Evolutionary conservation across 768 basidiomycete genomes (phyloP).

Genomic region (Tylopilus vinaceipallidus): DNA sequence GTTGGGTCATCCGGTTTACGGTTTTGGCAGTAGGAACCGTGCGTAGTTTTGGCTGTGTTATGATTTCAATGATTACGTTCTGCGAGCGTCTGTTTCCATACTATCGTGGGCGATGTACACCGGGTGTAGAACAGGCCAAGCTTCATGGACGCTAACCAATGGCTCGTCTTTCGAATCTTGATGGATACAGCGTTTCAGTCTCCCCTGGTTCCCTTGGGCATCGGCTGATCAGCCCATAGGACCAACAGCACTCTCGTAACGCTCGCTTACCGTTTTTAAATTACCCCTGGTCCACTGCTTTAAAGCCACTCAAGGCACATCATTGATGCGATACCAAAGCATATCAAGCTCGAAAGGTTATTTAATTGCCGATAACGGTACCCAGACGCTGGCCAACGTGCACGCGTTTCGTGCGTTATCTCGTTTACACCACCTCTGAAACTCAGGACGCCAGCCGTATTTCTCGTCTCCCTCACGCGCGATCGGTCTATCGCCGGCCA

Average conservation of each 20-base stretch:
- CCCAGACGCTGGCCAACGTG: too few relatives aligned
- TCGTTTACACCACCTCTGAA: too few relatives aligned
- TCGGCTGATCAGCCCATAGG: too few relatives aligned
- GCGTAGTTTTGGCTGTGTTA: neutral
- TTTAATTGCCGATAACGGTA: neutral
- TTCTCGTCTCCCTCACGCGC: too few relatives aligned
- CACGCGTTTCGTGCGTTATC: too few relatives aligned
- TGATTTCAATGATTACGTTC: neutral
- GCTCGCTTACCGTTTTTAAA: neutral
- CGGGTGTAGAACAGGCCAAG: neutral
- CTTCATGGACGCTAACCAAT: too few relatives aligned
- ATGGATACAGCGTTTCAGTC: neutral
- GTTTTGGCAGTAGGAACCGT: constrained; percentile 1
- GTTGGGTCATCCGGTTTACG: neutral
- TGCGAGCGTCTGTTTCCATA: neutral
- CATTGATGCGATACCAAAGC: too few relatives aligned
- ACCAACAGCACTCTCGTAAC: too few relatives aligned
- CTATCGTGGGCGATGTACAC: neutral
- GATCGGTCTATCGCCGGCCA: too few relatives aligned
- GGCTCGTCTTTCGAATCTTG: neutral
- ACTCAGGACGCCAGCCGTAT: too few relatives aligned
- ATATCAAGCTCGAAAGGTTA: neutral
- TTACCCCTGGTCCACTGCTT: neutral
- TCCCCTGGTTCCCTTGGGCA: too few relatives aligned
- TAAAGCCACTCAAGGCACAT: neutral